These are phyloP conservation scores for Pseudozyma flocculosa DNA, from an alignment of 1,284 basidiomycete genomes.

Conservation along the genomic window DNA sequence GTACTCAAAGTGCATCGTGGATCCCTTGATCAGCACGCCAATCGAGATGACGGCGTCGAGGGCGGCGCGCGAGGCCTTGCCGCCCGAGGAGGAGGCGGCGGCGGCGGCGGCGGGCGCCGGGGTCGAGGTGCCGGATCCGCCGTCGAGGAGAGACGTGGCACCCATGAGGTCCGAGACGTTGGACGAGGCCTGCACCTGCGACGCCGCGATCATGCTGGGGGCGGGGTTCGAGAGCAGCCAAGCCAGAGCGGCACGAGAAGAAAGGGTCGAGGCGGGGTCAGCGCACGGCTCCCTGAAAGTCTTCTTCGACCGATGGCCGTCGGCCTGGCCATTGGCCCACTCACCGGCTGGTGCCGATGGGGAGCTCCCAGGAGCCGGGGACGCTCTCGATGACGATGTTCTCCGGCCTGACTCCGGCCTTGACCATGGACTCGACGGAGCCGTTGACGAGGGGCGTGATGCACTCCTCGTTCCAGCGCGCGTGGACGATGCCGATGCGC, in stretches of 20 bases:
- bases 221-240: no score
- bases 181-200: slow-evolving; percentile 73
- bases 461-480: slow-evolving; percentile 77
- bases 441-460: slow-evolving; percentile 81
- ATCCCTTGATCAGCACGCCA: slow-evolving; percentile 90
- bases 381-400: slow-evolving; percentile 91
- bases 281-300: no score
- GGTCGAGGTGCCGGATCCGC: slow-evolving; percentile 15
- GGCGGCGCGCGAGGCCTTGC: slow-evolving; percentile 24
- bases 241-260: no score
- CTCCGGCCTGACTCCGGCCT: slow-evolving; percentile 79
- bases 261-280: no score
- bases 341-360: slow-evolving; percentile 35
- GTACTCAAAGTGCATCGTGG: slow-evolving; percentile 65
- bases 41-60: slow-evolving; percentile 93
- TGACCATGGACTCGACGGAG: slow-evolving; percentile 73
- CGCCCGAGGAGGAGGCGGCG: not conserved
- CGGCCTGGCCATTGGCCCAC: not conserved
- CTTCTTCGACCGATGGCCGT: no score
- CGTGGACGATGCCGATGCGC: slow-evolving; percentile 56
- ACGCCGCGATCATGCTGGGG: slow-evolving; percentile 79
- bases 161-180: slow-evolving; percentile 77
- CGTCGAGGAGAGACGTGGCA: slow-evolving; percentile 61
- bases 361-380: slow-evolving; percentile 66
- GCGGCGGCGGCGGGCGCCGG: not conserved